A percentile compares a stretch with the other conserved stretches of the same genome.
These are phyloP conservation scores for Saitozyma podzolica DNA, from an alignment of 768 basidiomycete species.

Conservation along the genomic window DNA sequence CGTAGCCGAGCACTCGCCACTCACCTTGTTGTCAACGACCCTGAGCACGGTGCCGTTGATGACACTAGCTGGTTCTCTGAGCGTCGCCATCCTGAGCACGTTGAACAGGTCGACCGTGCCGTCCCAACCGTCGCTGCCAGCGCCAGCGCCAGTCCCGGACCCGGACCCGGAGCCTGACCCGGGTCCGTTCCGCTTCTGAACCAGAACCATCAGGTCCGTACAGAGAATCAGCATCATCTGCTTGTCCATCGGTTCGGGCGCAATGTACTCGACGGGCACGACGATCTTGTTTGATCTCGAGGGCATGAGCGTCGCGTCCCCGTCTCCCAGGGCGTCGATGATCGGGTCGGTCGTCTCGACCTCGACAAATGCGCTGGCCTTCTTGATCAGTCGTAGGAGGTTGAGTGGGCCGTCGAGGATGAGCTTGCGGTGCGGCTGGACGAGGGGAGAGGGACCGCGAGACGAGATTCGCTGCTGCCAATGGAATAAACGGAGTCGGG, in stretches of 20 bases:
- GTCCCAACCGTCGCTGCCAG: slow-evolving; percentile 69
- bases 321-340: slow-evolving; percentile 8
- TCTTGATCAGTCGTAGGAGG: slow-evolving; percentile 86
- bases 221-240: slow-evolving; percentile 41
- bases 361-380: slow-evolving; percentile 77
- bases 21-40: slow-evolving; percentile 51
- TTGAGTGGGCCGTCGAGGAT: slow-evolving; percentile 88
- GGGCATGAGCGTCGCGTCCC: slow-evolving; percentile 48
- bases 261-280: slow-evolving; percentile 86
- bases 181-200: slow-evolving; percentile 68
- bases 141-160: no score
- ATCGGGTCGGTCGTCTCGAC: slow-evolving; percentile 49
- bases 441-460: slow-evolving; percentile 92
- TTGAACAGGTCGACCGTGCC: slow-evolving; percentile 90
- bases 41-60: slow-evolving; percentile 69
- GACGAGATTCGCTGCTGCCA: slow-evolving; percentile 72
- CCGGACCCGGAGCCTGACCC: no score
- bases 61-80: slow-evolving; percentile 84
- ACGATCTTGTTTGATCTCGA: slow-evolving; percentile 59
- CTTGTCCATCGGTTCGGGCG: slow-evolving; percentile 69
- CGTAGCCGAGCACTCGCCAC: slow-evolving; percentile 1
- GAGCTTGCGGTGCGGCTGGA: slow-evolving; percentile 93
- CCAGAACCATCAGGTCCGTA: slow-evolving; percentile 89
- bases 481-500: slow-evolving; percentile 80
- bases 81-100: slow-evolving; percentile 90